These are phyloP conservation scores for Musa acuminata DNA, from an alignment of 176 grass and related monocot species.

Conservation along the genomic window DNA sequence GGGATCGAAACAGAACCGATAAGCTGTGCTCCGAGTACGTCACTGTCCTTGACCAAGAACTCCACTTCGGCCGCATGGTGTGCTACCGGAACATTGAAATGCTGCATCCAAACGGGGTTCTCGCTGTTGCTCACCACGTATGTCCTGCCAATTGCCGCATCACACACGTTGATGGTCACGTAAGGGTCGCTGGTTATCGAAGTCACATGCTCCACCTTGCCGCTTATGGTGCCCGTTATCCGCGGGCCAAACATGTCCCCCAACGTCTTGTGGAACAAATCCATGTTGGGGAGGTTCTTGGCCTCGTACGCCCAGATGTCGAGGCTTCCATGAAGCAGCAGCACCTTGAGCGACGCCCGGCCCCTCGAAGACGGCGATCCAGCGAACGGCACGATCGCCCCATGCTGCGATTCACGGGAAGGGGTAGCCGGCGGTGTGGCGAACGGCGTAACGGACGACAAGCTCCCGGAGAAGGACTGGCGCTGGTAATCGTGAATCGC, in stretches of 20 bases:
- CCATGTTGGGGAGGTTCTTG: conserved; percentile 59
- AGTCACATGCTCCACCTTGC: conserved; percentile 26
- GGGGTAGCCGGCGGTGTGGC: no score
- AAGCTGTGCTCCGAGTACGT: conserved; percentile 57
- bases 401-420: conserved; percentile 24
- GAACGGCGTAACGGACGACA: conserved; percentile 17
- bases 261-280: conserved; percentile 63
- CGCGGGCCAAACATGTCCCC: conserved; percentile 38
- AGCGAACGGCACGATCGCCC: conserved; percentile 48
- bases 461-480: neutral
- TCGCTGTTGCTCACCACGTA: conserved; percentile 63
- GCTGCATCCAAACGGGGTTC: conserved; percentile 65
- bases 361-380: neutral
- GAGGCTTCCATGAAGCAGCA: conserved; percentile 73
- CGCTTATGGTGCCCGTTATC: conserved; percentile 21
- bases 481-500: conserved; percentile 2
- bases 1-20: conserved; percentile 50
- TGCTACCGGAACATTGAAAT: conserved; percentile 67
- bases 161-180: conserved; percentile 46
- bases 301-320: conserved; percentile 62
- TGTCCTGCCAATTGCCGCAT: conserved; percentile 45
- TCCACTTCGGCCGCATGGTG: conserved; percentile 42
- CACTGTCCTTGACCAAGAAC: conserved; percentile 72
- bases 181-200: conserved; percentile 79
- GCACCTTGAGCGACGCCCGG: conserved; percentile 53